Percentiles rank a stretch among this genome's conserved stretches.
phyloP scores from a whole-genome alignment of 1,284 basidiomycete species.

The Malassezia psittaci region DNA sequence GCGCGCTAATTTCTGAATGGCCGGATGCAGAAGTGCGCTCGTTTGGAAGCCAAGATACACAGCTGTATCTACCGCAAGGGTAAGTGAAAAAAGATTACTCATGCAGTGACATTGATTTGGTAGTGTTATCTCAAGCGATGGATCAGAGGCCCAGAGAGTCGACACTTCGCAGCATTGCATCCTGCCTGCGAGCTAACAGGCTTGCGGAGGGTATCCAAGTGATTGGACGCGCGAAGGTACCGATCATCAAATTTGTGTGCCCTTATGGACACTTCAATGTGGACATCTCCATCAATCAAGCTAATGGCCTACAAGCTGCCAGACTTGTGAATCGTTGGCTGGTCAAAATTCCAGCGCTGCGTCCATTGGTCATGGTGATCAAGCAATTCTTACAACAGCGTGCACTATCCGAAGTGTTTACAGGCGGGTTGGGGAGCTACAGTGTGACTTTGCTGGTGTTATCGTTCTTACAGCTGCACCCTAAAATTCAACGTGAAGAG shows the following conservation, averaged over 20 bases:
- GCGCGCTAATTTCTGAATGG: slow-evolving; percentile 59
- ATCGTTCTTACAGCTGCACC: slow-evolving; percentile 91
- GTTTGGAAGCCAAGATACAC: slow-evolving; percentile 89
- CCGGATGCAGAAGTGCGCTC: slow-evolving; percentile 71
- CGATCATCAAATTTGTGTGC: slow-evolving; percentile 85
- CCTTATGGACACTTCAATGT: slow-evolving; percentile 52
- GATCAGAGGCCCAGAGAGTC: slow-evolving; percentile 45
- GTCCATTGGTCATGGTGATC: slow-evolving; percentile 59
- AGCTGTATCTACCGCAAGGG: slow-evolving; percentile 86
- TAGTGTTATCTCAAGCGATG: slow-evolving; percentile 50
- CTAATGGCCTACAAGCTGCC: slow-evolving; percentile 69
- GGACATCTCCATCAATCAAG: slow-evolving; percentile 47
- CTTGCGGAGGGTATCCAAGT: slow-evolving; percentile 60
- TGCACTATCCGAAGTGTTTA: slow-evolving; percentile 92
- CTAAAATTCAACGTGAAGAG: slow-evolving; percentile 76
- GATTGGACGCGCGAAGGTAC: slow-evolving; percentile 80
- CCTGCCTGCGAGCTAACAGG: slow-evolving; percentile 51
- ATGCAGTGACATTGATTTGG: slow-evolving; percentile 55
- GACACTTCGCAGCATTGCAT: slow-evolving; percentile 49
- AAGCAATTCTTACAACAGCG: slow-evolving; percentile 83
- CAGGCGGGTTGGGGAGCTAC: slow-evolving; percentile 87
- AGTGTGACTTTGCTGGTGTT: slow-evolving; percentile 85
- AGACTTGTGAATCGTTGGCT: slow-evolving; percentile 73
- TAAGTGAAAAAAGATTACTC: slow-evolving; percentile 51
- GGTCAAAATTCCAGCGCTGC: slow-evolving; percentile 62